Base-by-base conservation (phyloP, 1,284 basidiomycete genomes). In the Boletellus sp. region DNA sequence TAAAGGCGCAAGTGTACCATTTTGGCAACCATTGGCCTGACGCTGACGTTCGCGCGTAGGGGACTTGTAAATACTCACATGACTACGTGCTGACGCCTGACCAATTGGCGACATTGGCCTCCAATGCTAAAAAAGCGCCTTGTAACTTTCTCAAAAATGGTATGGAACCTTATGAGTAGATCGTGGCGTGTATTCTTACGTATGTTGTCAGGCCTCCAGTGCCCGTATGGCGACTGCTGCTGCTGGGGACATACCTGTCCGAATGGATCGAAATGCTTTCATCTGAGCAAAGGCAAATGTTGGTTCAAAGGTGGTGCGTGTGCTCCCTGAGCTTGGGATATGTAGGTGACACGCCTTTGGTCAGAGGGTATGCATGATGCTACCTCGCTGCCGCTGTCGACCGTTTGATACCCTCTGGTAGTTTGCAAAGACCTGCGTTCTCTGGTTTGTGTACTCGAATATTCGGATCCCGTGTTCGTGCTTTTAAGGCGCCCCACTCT, bases 171-270 rank as follows among this genome's bases (percentile, higher is more conserved):
- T 18, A 41, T 44, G 35, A 32, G 49, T 22, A n/a, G 47, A 39
- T 13, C 4, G 13, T 18, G 41, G 7, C 18, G 32, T 18, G 19
- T 21, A 57, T 30, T 44, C 24, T 47, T 40, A 48, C 35, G 44
- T 22, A 16, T 24, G 5, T 4, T 35, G 16, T n/a, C 54, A 89
- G 87, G 85, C 36, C 70, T 83, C 28, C 75, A 76, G 47, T 90
- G 87, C 57, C 85, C 86, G 8, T 84, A 82, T 57, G 86, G 84
- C 43, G 78, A 81, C 39, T 72, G 72, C 53, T 90, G 87, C 61
- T 89, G 86, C 67, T 89, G 87, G 86, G 87, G 87, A 6, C 87
- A 90, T 65, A 73, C 80, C n/a, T 90, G 87, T 63, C 87, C 87
- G 12, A 85, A 84, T 58, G 88, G 88, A n/a, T 74, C 80, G 11